phyloP scores from a whole-genome alignment of 805 yeast genomes.

The Ogataea paradorogensis region DNA sequence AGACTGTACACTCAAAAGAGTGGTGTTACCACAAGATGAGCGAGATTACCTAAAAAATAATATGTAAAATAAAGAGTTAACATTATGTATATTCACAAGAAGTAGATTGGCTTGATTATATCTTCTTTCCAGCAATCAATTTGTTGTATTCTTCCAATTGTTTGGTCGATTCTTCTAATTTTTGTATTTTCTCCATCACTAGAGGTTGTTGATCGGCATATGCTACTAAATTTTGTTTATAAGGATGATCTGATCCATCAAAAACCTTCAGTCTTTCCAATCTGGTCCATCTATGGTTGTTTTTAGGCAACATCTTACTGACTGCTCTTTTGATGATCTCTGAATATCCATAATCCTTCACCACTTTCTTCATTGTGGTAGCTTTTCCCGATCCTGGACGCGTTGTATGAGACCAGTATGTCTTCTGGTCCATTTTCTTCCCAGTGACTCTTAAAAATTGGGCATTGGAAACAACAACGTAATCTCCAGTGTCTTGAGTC shows the following conservation, averaged over 20 bases:
- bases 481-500: slow-evolving; percentile 88
- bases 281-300: slow-evolving; percentile 73
- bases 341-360: slow-evolving; percentile 78
- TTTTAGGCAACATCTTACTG: slow-evolving; percentile 94
- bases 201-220: slow-evolving; percentile 73
- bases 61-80: slow-evolving; percentile 8
- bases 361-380: slow-evolving; percentile 74
- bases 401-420: slow-evolving; percentile 85
- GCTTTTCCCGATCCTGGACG: slow-evolving; percentile 88
- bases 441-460: slow-evolving; percentile 80
- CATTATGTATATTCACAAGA: slow-evolving; percentile 1
- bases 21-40: slow-evolving; percentile 31
- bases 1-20: slow-evolving; percentile 84
- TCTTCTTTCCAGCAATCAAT: slow-evolving; percentile 26
- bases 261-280: slow-evolving; percentile 79
- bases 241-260: slow-evolving; percentile 89
- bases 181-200: slow-evolving; percentile 42
- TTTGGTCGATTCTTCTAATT: slow-evolving; percentile 32
- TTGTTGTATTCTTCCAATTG: slow-evolving; percentile 26
- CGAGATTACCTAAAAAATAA: slow-evolving; percentile 1
- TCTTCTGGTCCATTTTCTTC: slow-evolving; percentile 72
- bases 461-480: slow-evolving; percentile 94
- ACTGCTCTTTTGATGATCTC: slow-evolving; percentile 87
- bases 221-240: slow-evolving; percentile 76
- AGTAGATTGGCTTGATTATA: slow-evolving; percentile 1